Conservation (phyloP, 1,139 yeast genomes). For the Suhomyces kunorum region DNA sequence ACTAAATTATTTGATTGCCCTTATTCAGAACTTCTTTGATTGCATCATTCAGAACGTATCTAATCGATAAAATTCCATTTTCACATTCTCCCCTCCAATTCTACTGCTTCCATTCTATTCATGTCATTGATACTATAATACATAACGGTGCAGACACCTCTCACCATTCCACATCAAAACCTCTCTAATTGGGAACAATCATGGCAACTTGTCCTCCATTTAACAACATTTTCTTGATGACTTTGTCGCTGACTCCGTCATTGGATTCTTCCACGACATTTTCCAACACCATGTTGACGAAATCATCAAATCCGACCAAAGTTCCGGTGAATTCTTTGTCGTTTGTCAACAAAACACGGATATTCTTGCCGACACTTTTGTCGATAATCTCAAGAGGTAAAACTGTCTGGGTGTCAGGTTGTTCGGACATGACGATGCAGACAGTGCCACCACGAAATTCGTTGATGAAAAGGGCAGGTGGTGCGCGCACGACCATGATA, state of each 20-base stretch:
- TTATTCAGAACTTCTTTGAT: no score
- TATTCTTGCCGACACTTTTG: conserved; percentile 76
- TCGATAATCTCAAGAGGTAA: conserved; percentile 87
- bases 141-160: conserved; percentile 1
- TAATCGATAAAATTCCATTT: no score
- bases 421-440: conserved; percentile 10
- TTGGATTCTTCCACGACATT: conserved; percentile 65
- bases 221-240: conserved; percentile 68
- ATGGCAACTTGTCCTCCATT: conserved; percentile 89
- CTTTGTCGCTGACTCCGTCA: conserved; percentile 39
- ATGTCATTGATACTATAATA: conserved; percentile 3
- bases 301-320: conserved; percentile 90
- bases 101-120: neutral
- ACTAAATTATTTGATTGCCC: no score
- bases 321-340: conserved; percentile 82
- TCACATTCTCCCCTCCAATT: neutral
- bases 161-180: neutral
- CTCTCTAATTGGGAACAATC: conserved; percentile 37
- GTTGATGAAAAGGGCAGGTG: conserved; percentile 5
- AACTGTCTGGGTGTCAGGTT: conserved; percentile 25
- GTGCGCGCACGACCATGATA: neutral
- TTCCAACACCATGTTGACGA: conserved; percentile 86
- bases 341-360: conserved; percentile 76
- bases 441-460: neutral
- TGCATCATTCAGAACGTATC: no score